phyloP scores from a whole-genome alignment of 495 filamentous ascomycete genomes.

The Chaetomium fimeti region DNA sequence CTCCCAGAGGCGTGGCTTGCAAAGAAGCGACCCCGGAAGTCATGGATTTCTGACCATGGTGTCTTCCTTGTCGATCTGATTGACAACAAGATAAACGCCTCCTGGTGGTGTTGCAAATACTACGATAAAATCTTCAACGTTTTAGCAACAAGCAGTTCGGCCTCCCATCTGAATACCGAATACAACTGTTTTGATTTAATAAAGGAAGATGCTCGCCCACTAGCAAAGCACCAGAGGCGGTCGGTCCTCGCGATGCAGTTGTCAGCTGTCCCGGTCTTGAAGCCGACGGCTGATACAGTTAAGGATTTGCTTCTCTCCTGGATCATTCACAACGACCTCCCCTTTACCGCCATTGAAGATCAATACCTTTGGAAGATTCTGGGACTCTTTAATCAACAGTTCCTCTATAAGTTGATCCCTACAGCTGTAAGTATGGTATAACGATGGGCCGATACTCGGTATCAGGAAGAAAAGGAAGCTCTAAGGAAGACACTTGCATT shows the following conservation, averaged over 20 bases:
- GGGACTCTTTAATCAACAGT: not conserved
- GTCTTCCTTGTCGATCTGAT: not conserved
- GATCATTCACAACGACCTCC: not conserved
- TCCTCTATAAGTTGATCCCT: not conserved
- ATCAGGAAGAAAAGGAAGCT: not conserved
- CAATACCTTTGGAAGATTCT: not conserved
- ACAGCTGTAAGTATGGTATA: not conserved
- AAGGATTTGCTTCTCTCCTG: not conserved
- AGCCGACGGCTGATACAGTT: not conserved
- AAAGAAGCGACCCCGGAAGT: not conserved
- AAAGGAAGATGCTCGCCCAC: not conserved
- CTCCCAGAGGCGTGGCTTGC: not conserved
- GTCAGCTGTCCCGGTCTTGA: not conserved
- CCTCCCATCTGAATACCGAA: not conserved
- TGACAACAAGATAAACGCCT: not conserved
- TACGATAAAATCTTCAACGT: not conserved
- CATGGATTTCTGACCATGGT: not conserved
- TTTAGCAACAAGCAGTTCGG: not conserved
- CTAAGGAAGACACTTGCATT: not conserved
- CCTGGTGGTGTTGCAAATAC: conserved; percentile 4
- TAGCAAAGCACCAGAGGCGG: not conserved
- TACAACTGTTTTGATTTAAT: not conserved
- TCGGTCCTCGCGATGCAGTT: not conserved
- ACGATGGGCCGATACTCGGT: not conserved
- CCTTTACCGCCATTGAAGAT: not conserved